A percentile compares a stretch with the other conserved stretches of the same genome.
phyloP scores from a whole-genome alignment of 495 filamentous ascomycete genomes.

The Neurospora africana region DNA sequence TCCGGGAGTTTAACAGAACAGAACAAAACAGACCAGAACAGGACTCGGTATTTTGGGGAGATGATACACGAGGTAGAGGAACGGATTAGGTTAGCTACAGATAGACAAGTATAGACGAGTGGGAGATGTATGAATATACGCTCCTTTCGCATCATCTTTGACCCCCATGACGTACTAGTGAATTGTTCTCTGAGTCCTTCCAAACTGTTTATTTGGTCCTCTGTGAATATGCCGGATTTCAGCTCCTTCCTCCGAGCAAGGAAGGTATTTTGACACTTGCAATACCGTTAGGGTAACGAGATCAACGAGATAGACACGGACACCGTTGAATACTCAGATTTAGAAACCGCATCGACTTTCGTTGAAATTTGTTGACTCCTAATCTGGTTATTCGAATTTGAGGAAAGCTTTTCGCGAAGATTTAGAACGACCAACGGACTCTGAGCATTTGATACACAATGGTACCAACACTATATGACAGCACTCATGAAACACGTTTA shows the following conservation, averaged over 20 bases:
- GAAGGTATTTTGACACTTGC: not conserved
- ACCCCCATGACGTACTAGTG: no score
- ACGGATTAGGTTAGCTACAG: not conserved
- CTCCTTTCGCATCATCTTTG: not conserved
- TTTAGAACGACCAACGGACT: not conserved
- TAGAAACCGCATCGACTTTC: not conserved
- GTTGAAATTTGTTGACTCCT: not conserved
- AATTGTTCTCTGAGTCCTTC: no score
- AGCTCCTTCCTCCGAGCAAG: not conserved
- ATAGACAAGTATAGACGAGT: not conserved
- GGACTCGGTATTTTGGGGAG: not conserved
- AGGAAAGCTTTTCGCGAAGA: not conserved
- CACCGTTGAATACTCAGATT: not conserved
- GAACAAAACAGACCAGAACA: not conserved
- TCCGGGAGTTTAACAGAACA: not conserved
- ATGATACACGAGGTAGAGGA: not conserved
- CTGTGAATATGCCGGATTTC: not conserved
- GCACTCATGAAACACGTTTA: not conserved
- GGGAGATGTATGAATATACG: not conserved
- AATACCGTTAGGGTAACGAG: not conserved
- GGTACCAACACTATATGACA: not conserved
- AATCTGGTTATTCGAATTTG: not conserved
- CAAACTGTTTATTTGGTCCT: no score
- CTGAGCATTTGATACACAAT: not conserved
- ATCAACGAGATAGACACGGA: not conserved